A percentile compares a stretch with the other conserved stretches of the same genome.
Evolutionary conservation across 768 basidiomycete species (phyloP).

Genomic region (Stropharia rugosoannulata): DNA sequence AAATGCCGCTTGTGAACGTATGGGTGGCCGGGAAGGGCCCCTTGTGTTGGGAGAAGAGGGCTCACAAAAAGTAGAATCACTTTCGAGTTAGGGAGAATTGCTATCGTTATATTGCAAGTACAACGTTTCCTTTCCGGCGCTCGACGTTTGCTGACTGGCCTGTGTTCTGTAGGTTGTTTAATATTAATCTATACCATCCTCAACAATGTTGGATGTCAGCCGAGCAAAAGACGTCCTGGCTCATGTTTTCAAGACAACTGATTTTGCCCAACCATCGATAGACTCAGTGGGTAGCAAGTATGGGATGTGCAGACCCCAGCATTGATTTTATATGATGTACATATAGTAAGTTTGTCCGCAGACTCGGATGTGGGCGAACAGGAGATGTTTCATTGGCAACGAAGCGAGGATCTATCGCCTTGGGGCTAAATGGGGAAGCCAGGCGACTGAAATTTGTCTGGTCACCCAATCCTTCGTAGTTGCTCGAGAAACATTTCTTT

Average conservation of each 20-base stretch:
- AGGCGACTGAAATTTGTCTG: too few relatives aligned
- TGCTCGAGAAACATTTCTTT: too few relatives aligned
- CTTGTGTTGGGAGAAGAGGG: slow-evolving; percentile 21
- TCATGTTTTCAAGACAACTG: too few relatives aligned
- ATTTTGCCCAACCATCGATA: too few relatives aligned
- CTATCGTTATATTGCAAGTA: slow-evolving; percentile 16
- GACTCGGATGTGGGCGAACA: too few relatives aligned
- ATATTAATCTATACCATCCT: slow-evolving; percentile 8
- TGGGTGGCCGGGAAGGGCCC: slow-evolving; percentile 47
- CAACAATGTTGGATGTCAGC: neutral
- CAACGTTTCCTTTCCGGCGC: neutral
- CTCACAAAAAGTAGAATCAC: slow-evolving; percentile 15
- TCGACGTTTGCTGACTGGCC: neutral
- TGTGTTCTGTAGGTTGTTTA: neutral
- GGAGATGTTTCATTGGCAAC: too few relatives aligned
- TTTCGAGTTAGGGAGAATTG: slow-evolving; percentile 7
- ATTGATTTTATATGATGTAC: neutral
- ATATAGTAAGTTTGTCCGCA: neutral
- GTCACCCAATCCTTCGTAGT: too few relatives aligned
- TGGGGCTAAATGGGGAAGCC: too few relatives aligned
- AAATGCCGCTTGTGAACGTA: slow-evolving; percentile 37
- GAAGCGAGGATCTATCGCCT: too few relatives aligned
- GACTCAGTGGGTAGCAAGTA: too few relatives aligned
- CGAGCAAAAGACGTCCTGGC: too few relatives aligned
- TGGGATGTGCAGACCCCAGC: too few relatives aligned